Base-by-base conservation (phyloP, 179 eudicot species). In the Beta lomatogona region DNA sequence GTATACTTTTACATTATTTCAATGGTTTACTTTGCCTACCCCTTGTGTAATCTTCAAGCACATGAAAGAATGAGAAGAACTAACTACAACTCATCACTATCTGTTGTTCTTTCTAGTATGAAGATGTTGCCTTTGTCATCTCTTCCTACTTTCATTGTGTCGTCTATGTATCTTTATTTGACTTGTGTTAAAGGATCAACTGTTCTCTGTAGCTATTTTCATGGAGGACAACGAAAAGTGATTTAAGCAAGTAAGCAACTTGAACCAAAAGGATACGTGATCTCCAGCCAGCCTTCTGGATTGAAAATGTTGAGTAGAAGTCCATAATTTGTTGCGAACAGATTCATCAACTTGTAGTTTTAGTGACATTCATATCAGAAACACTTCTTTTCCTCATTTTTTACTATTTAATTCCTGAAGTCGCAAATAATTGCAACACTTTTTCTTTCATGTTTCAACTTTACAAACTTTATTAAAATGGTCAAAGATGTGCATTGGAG, bases 201-300 rank as follows among this genome's bases (percentile, higher is more conserved):
- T 52, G 41, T 6, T 11, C 15, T n/a, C 25, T 22, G 59, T 65
- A 1, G 12, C 41, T 31, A 65, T 28, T 11, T 11, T 9, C 15
- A 9, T 10, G 6, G 31, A 21, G 67, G 13, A 9, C 22, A 25
- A 57, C 2, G 4, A 46, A 13, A 28, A 31, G 19, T 36, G 19
- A 21, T 19, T 60, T n/a, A 60, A 6, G 19, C 3, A 28, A 10
- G 4, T 67, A 25, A 52, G 28, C 6, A 60, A 25, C 25, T 10
- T 36, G 13, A 75, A 41, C 19, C 1, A 21, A 25, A 89, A 90
- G 95, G 93, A 88, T 95, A 95, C 98, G 97, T 90, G 83, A 91
- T 92, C 79, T 95, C 97, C 28, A 95, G 89, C 97, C 98, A 95
- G 60, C 98, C 98, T 71, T 95, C 95, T 4, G 98, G 98, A 83